Evolutionary conservation across 768 basidiomycete species (phyloP).

Genomic region (Strobilomyces echinocephalus): DNA sequence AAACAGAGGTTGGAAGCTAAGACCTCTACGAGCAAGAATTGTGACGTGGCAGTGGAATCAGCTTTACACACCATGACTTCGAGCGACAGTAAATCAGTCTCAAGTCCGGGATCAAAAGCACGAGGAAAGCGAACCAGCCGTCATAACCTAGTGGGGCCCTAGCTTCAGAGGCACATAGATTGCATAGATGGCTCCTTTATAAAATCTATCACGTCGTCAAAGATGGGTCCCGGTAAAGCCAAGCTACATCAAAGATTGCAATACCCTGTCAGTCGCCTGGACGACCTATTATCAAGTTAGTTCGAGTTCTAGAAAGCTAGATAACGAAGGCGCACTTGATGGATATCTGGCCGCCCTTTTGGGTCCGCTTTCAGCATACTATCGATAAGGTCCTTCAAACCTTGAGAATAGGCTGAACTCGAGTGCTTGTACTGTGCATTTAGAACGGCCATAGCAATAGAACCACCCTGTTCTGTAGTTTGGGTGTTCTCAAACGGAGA

Average conservation of each 20-base stretch:
- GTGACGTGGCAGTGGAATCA: background rate
- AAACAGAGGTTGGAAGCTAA: slow-evolving; percentile 14
- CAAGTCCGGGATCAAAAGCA: slow-evolving; percentile 1
- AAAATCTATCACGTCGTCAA: slow-evolving; percentile 2
- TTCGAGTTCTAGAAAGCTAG: background rate
- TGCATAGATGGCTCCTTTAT: slow-evolving; percentile 7
- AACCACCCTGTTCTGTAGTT: slow-evolving; percentile 91
- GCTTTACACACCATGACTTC: background rate
- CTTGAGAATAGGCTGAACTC: slow-evolving; percentile 78
- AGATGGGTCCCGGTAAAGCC: background rate
- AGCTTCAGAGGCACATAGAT: background rate
- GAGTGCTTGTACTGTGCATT: slow-evolving; percentile 93
- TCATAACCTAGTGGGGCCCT: slow-evolving; percentile 4
- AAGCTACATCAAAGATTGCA: slow-evolving; percentile 51
- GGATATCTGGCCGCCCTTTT: slow-evolving; percentile 77
- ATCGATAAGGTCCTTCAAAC: slow-evolving; percentile 77
- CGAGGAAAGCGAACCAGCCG: background rate
- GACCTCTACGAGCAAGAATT: background rate
- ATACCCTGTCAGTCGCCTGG: slow-evolving; percentile 55
- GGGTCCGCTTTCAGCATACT: slow-evolving; percentile 81
- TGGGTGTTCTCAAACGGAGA: slow-evolving; percentile 94
- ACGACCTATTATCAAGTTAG: slow-evolving; percentile 48
- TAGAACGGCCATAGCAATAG: slow-evolving; percentile 95
- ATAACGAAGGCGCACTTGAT: slow-evolving; percentile 51
- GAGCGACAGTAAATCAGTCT: background rate